Base-by-base conservation (phyloP, 225 moss, liverwort and hornwort genomes). In the Antitrichia curtipendula region DNA sequence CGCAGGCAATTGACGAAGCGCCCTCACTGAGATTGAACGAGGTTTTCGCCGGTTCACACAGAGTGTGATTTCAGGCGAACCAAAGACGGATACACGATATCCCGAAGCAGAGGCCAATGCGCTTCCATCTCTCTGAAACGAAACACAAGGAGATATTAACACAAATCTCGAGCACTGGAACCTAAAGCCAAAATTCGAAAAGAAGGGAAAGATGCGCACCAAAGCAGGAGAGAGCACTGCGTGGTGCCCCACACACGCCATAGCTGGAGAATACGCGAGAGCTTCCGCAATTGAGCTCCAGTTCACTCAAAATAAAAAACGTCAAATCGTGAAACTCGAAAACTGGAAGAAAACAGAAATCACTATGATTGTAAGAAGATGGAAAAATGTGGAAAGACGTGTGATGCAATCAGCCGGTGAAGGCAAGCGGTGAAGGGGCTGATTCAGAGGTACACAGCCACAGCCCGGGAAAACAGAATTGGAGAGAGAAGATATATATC, bases 1-100 rank as follows among this genome's bases (percentile, higher is more conserved):
- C 75, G 91, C 92, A 87, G 92, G 92, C n/a, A 94, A 92, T 76
- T 93, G 95, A 63, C 95, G 92, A 40, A 92, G 95, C 86, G 92
- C 92, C 90, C 89, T 87, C 47, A 90, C 92, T 45, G 95, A 92
- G 8, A 74, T 81, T 63, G 88, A 76, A 75, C 83, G 82, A 64
- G 13, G 11, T 17, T 87, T 87, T 31, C 76, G 85, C 38, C 82
- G 65, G n/a, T 81, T 71, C 31, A 82, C 47, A 81, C 82, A 84
- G 10, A 86, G 71, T 50, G 88, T 60, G 50, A 82, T 64, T 84
- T 90, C 89, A 78, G 89, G 79, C 66, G 91, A 84, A 71, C 89
- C 74, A 8, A 90, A 66, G 27, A 87, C 78, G 41, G 89, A 85
- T 71, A 86, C 90, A 60, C 88, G 86, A 59, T 62, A 82, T 34